Evolutionary conservation across 768 basidiomycete species (phyloP), one percentile per base, ranked within the genome.

Genomic region (Boletellus ananas): DNA sequence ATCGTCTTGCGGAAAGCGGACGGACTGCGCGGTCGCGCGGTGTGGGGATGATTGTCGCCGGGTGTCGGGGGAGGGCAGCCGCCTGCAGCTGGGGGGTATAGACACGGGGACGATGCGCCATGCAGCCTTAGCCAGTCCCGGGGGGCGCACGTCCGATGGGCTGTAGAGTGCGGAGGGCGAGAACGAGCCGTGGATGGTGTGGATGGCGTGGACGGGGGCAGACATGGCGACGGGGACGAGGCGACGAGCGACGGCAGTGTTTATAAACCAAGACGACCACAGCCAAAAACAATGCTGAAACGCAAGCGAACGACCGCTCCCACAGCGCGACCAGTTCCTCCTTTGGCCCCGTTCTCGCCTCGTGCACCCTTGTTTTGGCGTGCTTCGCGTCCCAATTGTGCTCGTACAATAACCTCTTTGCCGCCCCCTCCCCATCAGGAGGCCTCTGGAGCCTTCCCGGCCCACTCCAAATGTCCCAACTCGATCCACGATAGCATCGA

Each of bases 131-230:
- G 56, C 44, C 37, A 65, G 54, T 52, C 60, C 60, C 20, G 57
- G 52, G 1, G 56, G 23, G 14, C 55, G 54, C 60, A 58, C 57
- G 39, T 68, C 54, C 23, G 23, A 25, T 25, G 23, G 23, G 23
- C 23, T 25, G 23, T 25, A 25, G 4, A 25, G 7, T 4, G 23
- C 23, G 7, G 23, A 6, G 23, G 7, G 23, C 31, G 65, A 62
- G 42, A 67, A 67, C 2, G 67, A 58, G 18, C 65, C 65, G 34
- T 67, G 65, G 43, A 67, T 67, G 49, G 65, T 62, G 38, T 69
- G 67, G 34, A 67, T 58, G 27, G 57, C 54, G 52, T 61, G 65
- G 34, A 61, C 10, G 34, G 67, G 54, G 14, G 55, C 9, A 40
- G 67, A 62, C 66, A 67, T 67, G 50, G 34, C 37, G 34, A 57